These are phyloP conservation scores for Pseudocercospora fijiensis DNA, from an alignment of 2,329 filamentous ascomycete genomes.

Conservation along the genomic window DNA sequence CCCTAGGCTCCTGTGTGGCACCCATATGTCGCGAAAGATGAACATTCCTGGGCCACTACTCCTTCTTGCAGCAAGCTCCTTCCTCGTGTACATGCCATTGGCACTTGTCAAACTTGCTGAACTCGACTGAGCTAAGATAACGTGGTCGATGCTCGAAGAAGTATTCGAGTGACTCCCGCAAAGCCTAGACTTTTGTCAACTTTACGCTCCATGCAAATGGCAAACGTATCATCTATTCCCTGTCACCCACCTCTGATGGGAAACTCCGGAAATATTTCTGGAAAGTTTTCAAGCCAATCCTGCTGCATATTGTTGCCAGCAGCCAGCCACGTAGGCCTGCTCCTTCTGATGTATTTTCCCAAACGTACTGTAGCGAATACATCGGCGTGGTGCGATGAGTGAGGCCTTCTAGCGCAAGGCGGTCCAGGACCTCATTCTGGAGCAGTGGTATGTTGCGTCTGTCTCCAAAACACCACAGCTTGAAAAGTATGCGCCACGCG, in stretches of 20 bases:
- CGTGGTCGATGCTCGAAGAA: neutral
- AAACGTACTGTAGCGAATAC: neutral
- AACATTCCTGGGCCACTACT: neutral
- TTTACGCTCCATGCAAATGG: no score
- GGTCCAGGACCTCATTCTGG: slow-evolving; percentile 7
- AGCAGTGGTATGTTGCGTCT: slow-evolving; percentile 8
- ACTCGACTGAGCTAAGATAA: neutral
- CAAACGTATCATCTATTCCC: no score
- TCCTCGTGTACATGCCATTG: slow-evolving; percentile 8
- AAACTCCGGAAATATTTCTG: no score
- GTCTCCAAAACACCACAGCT: slow-evolving; percentile 21
- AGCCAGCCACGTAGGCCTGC: neutral
- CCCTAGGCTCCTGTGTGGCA: no score
- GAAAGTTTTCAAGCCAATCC: no score
- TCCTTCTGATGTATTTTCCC: neutral
- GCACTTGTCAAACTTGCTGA: neutral
- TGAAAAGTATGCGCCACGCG: neutral
- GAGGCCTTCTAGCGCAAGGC: neutral
- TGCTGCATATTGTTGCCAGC: neutral
- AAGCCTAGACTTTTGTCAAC: no score
- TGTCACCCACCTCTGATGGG: no score
- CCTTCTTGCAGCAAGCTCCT: neutral
- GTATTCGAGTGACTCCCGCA: neutral
- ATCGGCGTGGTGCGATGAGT: neutral
- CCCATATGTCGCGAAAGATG: neutral